These are phyloP conservation scores for Chloranthus sessilifolius DNA, from an alignment of 164 flowering plant genomes.

Conservation along the genomic window DNA sequence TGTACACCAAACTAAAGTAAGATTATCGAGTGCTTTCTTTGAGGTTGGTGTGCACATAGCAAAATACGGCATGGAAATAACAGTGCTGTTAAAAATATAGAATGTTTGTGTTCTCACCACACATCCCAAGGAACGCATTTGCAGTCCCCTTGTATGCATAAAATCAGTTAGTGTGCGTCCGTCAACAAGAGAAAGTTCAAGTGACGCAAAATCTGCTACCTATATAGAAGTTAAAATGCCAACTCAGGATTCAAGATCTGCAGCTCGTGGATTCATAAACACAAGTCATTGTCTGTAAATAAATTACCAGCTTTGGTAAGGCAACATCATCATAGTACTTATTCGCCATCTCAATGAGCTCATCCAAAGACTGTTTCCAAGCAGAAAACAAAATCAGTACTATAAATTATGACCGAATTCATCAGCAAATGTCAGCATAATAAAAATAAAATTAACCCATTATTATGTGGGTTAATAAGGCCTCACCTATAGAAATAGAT, in stretches of 20 bases:
- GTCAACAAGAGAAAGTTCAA: constrained; percentile 96
- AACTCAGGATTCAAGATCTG: constrained; percentile 6
- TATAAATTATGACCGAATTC: too few species aligned
- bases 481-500: too few species aligned
- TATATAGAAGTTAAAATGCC: constrained; percentile 20
- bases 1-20: too few species aligned
- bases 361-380: constrained; percentile 58
- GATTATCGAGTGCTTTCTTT: too few species aligned
- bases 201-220: constrained; percentile 93
- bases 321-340: constrained; percentile 82
- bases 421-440: too few species aligned
- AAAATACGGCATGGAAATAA: too few species aligned
- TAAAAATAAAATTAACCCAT: too few species aligned
- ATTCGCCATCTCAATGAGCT: constrained; percentile 60
- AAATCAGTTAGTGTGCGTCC: constrained; percentile 93
- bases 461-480: too few species aligned
- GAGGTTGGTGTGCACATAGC: too few species aligned
- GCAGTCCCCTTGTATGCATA: constrained; percentile 89
- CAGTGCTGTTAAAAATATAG: too few species aligned
- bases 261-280: constrained; percentile 5
- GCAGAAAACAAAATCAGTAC: constrained; percentile 7
- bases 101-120: constrained; percentile 50
- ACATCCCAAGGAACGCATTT: constrained; percentile 81
- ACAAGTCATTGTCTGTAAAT: not conserved
- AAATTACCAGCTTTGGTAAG: constrained; percentile 88